Evolutionary conservation across 2,329 filamentous ascomycete genomes (phyloP), one percentile per base, ranked within the genome.

Genomic region (Cylindrodendrum hubeiense): DNA sequence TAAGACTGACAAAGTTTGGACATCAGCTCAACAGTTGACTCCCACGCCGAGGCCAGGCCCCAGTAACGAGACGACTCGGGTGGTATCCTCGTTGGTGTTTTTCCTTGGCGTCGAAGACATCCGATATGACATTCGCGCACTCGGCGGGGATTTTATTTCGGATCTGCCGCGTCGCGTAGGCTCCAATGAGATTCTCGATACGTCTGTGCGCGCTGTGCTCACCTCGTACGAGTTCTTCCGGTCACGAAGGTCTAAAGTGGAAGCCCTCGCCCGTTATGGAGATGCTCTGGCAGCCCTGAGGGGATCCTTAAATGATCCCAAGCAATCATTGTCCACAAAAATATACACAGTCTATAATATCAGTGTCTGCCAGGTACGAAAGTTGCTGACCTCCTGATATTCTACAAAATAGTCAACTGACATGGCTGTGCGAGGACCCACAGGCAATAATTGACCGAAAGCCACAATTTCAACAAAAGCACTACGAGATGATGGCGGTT

Each of bases 361-460:
- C 51, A 67, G 53, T 33, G 53, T 67, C 24, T 74, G 72, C 26
- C 71, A 74, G 24, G 71, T 71, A 24, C 39, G 64, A 39, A 13
- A 10, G 19, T 26, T 17, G 12, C 2, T 7, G 5, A 19, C 3
- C 15, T 37, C n/a, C 15, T 39, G 1, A 8, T 39, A 7, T 17
- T n/a, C 17, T n/a, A n/a, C 2, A 22, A 9, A 2, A 21, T 22
- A 56, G 8, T 5, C 4, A 1, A 21, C n/a, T 67, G 6, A 34
- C 17, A 19, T 6, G 4, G n/a, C n/a, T n/a, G n/a, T n/a, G n/a
- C n/a, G n/a, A n/a, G n/a, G n/a, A n/a, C n/a, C n/a, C n/a, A n/a
- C 5, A 73, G 71, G 47, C 59, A 6, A 69, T 63, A 61, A 53
- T 74, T 7, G 71, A 74, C 15, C 67, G 66, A 3, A 71, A 68